phyloP scores from a whole-genome alignment of 495 filamentous ascomycete genomes.

The Podospora tetraspora region DNA sequence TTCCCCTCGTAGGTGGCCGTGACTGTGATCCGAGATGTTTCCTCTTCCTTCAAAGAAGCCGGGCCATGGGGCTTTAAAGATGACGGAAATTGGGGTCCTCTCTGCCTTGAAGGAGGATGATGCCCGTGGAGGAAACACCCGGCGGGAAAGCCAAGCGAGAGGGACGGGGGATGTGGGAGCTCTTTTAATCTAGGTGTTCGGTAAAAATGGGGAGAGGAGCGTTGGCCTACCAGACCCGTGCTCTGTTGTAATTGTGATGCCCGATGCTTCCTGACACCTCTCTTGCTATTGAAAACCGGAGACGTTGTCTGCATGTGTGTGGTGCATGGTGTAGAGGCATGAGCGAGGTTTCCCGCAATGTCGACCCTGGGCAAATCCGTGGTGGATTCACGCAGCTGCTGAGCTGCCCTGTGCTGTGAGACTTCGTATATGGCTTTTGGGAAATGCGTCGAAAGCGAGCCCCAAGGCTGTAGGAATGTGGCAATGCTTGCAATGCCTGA shows the following conservation, averaged over 20 bases:
- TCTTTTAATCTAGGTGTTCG: background rate
- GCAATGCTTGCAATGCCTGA: background rate
- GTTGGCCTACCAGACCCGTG: background rate
- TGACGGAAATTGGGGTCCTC: constrained; percentile 4
- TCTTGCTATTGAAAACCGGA: background rate
- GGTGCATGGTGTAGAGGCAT: background rate
- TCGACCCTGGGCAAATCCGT: background rate
- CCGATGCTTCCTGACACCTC: background rate
- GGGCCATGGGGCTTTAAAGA: constrained; percentile 12
- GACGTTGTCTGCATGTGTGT: background rate
- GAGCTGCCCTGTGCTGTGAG: background rate
- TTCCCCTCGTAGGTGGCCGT: constrained; percentile 15
- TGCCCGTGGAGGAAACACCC: background rate
- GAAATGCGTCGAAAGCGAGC: background rate
- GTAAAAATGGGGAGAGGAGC: background rate
- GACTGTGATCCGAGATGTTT: constrained; percentile 8
- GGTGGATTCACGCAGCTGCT: background rate
- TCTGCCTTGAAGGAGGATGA: background rate
- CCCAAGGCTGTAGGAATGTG: background rate
- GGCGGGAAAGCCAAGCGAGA: background rate
- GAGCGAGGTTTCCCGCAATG: too few relatives aligned
- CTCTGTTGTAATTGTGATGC: background rate
- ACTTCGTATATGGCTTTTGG: background rate
- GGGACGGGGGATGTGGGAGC: background rate
- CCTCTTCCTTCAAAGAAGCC: constrained; percentile 7